Percentiles rank a stretch among this genome's conserved stretches.
Evolutionary conservation across 148 eudicot genomes (phyloP).

Genomic region (Silene latifolia): DNA sequence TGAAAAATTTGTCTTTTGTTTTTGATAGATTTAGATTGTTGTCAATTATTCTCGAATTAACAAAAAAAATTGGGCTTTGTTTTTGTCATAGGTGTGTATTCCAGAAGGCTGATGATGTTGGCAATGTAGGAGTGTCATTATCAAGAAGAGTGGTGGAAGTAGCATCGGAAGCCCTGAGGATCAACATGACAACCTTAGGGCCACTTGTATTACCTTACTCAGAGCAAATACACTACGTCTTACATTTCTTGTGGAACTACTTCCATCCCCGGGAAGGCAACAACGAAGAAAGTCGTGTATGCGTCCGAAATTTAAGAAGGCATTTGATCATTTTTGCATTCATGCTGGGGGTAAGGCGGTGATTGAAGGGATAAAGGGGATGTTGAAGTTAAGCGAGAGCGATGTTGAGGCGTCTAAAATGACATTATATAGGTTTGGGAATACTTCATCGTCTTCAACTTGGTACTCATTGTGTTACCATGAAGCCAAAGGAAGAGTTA

Average conservation of each 20-base stretch:
- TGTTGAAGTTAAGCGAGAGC: constrained; percentile 25
- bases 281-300: constrained; percentile 24
- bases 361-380: constrained; percentile 32
- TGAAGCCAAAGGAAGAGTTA: constrained; percentile 42
- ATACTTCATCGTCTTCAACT: constrained; percentile 49
- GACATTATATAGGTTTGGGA: constrained; percentile 42
- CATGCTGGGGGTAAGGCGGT: constrained; percentile 51
- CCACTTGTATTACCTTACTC: constrained; percentile 40
- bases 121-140: constrained; percentile 31
- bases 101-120: constrained; percentile 35
- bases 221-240: constrained; percentile 34
- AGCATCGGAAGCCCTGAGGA: constrained; percentile 42
- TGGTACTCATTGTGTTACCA: constrained; percentile 46
- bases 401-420: constrained; percentile 43
- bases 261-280: constrained; percentile 16
- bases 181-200: constrained; percentile 43
- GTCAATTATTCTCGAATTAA: too few relatives aligned
- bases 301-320: constrained; percentile 41
- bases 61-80: neutral
- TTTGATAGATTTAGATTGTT: too few relatives aligned
- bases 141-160: constrained; percentile 41
- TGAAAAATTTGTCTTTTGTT: too few relatives aligned
- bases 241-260: constrained; percentile 16
- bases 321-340: constrained; percentile 41
- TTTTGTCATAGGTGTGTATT: constrained; percentile 27